Percentiles rank a stretch among this genome's conserved stretches.
phyloP scores from a whole-genome alignment of 352 stramenopile species.

The Phytophthora ohioensis region DNA sequence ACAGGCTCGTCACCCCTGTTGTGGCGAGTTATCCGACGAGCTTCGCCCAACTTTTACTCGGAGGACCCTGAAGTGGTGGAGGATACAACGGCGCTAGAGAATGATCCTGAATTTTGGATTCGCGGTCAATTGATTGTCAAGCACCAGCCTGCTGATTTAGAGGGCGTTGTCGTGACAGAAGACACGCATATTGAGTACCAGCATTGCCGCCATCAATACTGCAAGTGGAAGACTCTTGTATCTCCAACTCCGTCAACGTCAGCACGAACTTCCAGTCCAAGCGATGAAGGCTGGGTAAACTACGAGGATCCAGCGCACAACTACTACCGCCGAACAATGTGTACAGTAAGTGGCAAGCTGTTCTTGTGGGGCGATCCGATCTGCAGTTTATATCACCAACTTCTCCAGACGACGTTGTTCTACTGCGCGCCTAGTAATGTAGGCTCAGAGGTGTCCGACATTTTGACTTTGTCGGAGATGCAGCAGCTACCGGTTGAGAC shows the following conservation, averaged over 20 bases:
- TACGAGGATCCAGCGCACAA: conserved; percentile 32
- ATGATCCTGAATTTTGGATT: conserved; percentile 36
- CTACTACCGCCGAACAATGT: conserved; percentile 37
- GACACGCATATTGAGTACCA: conserved; percentile 38
- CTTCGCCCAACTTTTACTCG: conserved; percentile 18
- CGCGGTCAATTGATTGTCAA: conserved; percentile 39
- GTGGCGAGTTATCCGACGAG: conserved; percentile 49
- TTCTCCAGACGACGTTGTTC: conserved; percentile 65
- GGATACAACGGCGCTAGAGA: conserved; percentile 1
- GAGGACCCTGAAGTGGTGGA: conserved; percentile 23
- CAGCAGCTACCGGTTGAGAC: conserved; percentile 56
- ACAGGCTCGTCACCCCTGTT: conserved; percentile 32
- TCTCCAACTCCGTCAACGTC: conserved; percentile 5
- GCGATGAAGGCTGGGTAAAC: conserved; percentile 30
- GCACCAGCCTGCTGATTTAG: conserved; percentile 22
- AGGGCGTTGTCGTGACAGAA: conserved; percentile 28
- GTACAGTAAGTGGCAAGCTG: conserved; percentile 36
- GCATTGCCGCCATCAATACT: conserved; percentile 34
- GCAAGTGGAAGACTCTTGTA: conserved; percentile 38
- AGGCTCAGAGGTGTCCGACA: conserved; percentile 26
- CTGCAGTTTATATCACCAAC: conserved; percentile 71
- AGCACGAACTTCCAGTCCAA: conserved; percentile 4
- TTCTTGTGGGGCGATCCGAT: conserved; percentile 61
- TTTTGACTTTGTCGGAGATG: conserved; percentile 40
- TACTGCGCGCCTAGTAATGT: conserved; percentile 42